phyloP scores from a whole-genome alignment of 495 filamentous ascomycete species.

The Talaromyces adpressus region DNA sequence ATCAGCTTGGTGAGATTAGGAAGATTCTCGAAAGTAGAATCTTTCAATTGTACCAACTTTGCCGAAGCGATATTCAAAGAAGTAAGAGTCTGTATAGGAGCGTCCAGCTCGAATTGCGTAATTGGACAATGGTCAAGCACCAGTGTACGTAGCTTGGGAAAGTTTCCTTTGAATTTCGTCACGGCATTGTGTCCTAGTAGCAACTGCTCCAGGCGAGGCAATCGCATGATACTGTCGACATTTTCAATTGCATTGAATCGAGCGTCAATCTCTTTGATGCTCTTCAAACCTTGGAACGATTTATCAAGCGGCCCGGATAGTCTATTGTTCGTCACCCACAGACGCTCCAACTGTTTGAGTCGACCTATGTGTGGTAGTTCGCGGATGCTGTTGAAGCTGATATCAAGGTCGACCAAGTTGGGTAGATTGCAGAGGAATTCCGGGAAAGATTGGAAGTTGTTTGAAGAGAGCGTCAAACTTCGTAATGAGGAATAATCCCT shows the following conservation, averaged over 20 bases:
- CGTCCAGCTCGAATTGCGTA: constrained; percentile 79
- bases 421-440: constrained; percentile 73
- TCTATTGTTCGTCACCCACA: constrained; percentile 94
- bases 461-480: constrained; percentile 85
- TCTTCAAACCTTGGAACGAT: constrained; percentile 61
- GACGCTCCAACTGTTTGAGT: constrained; percentile 70
- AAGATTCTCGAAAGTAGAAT: constrained; percentile 81
- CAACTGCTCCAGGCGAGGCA: constrained; percentile 81
- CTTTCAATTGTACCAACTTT: constrained; percentile 77
- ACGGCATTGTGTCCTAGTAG: constrained; percentile 87
- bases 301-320: constrained; percentile 65
- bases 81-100: constrained; percentile 71
- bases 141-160: constrained; percentile 74
- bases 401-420: constrained; percentile 84
- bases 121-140: constrained; percentile 89
- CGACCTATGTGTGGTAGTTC: constrained; percentile 71
- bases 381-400: constrained; percentile 91
- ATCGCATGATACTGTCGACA: constrained; percentile 74
- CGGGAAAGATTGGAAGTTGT: constrained; percentile 79
- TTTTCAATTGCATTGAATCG: constrained; percentile 83
- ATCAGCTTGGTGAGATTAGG: constrained; percentile 78
- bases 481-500: constrained; percentile 66
- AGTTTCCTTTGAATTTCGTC: constrained; percentile 77
- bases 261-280: constrained; percentile 85
- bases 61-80: constrained; percentile 79